A percentile compares a stretch with the other conserved stretches of the same genome.
Conservation (phyloP, 257 asterid genomes). For the Anisodus acutangulus region DNA sequence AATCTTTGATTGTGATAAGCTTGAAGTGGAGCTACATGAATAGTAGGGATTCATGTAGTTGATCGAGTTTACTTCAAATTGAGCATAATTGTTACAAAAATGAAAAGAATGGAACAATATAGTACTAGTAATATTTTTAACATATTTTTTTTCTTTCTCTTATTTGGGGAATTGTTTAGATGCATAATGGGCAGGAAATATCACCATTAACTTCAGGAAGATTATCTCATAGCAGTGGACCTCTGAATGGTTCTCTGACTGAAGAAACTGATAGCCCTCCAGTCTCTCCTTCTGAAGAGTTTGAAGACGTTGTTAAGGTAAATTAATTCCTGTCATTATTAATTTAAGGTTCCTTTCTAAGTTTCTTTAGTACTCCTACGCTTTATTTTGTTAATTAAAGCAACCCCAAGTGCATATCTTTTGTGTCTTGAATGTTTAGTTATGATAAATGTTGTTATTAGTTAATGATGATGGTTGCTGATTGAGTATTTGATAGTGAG, state of each 20-base stretch:
- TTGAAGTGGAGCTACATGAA: neutral
- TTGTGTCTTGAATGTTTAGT: neutral
- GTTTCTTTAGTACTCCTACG: neutral
- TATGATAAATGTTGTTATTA: slow-evolving; percentile 43
- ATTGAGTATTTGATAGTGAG: slow-evolving; percentile 36
- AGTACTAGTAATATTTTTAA: neutral
- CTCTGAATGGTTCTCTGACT: slow-evolving; percentile 74
- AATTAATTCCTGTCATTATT: neutral
- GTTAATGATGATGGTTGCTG: slow-evolving; percentile 56
- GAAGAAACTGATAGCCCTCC: slow-evolving; percentile 94
- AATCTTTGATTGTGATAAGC: neutral
- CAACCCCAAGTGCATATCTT: slow-evolving; percentile 23
- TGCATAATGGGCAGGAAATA: slow-evolving; percentile 62
- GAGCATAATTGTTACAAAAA: neutral
- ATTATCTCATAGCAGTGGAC: slow-evolving; percentile 97
- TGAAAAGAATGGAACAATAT: neutral
- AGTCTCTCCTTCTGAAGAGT: slow-evolving; percentile 86
- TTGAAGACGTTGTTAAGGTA: slow-evolving; percentile 95
- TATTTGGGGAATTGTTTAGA: neutral
- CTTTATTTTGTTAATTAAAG: neutral
- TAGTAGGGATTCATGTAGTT: neutral
- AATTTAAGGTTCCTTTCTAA: neutral
- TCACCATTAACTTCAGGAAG: slow-evolving; percentile 98
- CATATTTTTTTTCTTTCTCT: neutral
- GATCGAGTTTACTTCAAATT: neutral